phyloP scores from a whole-genome alignment of 257 asterid species.

The Lycium barbarum region DNA sequence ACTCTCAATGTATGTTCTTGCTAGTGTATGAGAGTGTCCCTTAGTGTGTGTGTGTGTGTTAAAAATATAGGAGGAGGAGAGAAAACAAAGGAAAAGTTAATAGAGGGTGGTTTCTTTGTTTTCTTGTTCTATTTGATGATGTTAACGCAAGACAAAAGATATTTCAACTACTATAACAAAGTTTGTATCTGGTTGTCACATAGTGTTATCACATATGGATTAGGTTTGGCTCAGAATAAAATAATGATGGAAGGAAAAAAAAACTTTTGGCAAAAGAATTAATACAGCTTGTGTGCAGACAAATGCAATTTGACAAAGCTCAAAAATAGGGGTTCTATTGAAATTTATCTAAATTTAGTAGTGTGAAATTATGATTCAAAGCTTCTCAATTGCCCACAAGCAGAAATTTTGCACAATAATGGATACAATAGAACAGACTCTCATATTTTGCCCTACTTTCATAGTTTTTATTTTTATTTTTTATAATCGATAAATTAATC shows the following conservation, averaged over 20 bases:
- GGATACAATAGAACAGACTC: background rate
- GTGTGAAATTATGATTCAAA: background rate
- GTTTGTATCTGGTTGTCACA: constrained; percentile 17
- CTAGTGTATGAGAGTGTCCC: background rate
- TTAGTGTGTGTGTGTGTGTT: background rate
- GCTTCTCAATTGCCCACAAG: background rate
- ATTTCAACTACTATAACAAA: constrained; percentile 19
- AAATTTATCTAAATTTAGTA: background rate
- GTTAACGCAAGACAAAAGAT: constrained; percentile 34
- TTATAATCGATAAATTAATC: too few species aligned
- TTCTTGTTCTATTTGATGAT: background rate
- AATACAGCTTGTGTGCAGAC: background rate
- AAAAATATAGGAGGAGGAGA: background rate
- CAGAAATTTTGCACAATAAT: background rate
- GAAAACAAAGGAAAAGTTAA: constrained; percentile 26
- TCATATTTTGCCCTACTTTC: background rate
- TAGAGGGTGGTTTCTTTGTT: background rate
- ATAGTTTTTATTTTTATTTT: background rate
- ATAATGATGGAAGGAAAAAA: background rate
- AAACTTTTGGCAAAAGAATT: background rate
- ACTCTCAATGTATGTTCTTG: constrained; percentile 15
- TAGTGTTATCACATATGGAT: background rate
- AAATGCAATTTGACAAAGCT: background rate
- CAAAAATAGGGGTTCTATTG: background rate
- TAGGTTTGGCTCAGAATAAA: background rate